These are phyloP conservation scores for Candida succiphila DNA, from an alignment of 805 yeast genomes.

Conservation along the genomic window DNA sequence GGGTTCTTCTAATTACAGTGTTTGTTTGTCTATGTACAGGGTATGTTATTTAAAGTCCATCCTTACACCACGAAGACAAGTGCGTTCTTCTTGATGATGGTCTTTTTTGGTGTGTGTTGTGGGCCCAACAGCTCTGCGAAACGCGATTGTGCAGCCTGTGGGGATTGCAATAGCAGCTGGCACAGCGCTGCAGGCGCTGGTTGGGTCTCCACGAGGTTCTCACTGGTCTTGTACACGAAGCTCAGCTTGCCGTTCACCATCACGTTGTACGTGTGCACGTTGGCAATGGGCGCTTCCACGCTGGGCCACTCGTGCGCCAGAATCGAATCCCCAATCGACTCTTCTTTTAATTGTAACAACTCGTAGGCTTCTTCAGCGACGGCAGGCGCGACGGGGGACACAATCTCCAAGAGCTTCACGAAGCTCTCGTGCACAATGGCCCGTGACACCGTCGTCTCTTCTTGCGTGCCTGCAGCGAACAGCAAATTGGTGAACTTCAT, in stretches of 20 bases:
- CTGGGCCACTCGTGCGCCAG: slow-evolving; percentile 61
- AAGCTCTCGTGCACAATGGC: slow-evolving; percentile 40
- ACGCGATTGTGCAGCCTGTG: slow-evolving; percentile 23
- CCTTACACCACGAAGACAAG: too few species aligned
- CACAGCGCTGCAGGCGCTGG: too few species aligned
- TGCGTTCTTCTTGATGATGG: too few species aligned
- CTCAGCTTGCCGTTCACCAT: slow-evolving; percentile 67
- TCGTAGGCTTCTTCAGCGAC: slow-evolving; percentile 81
- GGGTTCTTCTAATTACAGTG: too few species aligned
- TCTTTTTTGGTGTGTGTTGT: too few species aligned
- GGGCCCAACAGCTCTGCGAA: slow-evolving; percentile 29
- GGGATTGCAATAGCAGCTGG: too few species aligned
- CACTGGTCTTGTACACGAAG: slow-evolving; percentile 25
- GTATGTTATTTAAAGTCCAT: too few species aligned
- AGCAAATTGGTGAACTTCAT: slow-evolving; percentile 70
- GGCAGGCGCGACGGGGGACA: slow-evolving; percentile 78
- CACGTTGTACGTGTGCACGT: slow-evolving; percentile 37
- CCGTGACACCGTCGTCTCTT: too few species aligned
- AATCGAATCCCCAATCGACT: slow-evolving; percentile 26
- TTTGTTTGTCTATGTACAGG: too few species aligned
- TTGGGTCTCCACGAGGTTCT: too few species aligned
- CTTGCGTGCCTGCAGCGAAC: too few species aligned
- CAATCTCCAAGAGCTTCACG: slow-evolving; percentile 44
- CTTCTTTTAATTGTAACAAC: slow-evolving; percentile 16
- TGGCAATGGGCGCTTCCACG: slow-evolving; percentile 26